phyloP scores from a whole-genome alignment of 2,329 filamentous ascomycete genomes.

The Verticillium zaregamsianum region DNA sequence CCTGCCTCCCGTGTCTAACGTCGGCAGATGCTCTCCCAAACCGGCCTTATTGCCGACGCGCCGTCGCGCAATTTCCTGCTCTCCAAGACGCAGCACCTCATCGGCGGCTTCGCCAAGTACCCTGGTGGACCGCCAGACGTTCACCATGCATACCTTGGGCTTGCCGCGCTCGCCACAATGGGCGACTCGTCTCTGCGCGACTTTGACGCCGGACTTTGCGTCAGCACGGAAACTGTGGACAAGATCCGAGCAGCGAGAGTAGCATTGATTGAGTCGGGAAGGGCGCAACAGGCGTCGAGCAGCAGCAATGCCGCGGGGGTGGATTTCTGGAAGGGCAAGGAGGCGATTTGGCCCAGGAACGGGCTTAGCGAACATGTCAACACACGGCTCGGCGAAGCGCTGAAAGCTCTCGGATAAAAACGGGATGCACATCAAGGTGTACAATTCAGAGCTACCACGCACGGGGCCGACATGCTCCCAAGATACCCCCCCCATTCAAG shows the following conservation, averaged over 20 bases:
- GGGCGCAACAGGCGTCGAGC: not conserved
- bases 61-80: slow-evolving; percentile 75
- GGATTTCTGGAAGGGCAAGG: not conserved
- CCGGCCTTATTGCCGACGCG: slow-evolving; percentile 51
- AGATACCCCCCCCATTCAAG: not conserved
- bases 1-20: not conserved
- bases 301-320: not conserved
- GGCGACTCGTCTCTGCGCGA: slow-evolving; percentile 64
- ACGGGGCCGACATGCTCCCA: not conserved
- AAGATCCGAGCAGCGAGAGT: slow-evolving; percentile 45
- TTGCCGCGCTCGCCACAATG: slow-evolving; percentile 73
- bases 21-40: slow-evolving; percentile 51
- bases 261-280: slow-evolving; percentile 21
- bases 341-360: not conserved
- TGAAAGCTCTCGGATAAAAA: not conserved
- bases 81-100: slow-evolving; percentile 78
- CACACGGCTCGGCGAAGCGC: not conserved
- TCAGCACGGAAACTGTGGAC: slow-evolving; percentile 56
- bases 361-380: not conserved
- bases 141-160: slow-evolving; percentile 84
- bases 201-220: slow-evolving; percentile 73
- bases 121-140: slow-evolving; percentile 69
- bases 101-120: slow-evolving; percentile 77
- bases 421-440: not conserved
- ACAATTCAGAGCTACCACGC: not conserved